phyloP scores from a whole-genome alignment of 2,329 filamentous ascomycete species.

The Colletotrichum liaoningense region DNA sequence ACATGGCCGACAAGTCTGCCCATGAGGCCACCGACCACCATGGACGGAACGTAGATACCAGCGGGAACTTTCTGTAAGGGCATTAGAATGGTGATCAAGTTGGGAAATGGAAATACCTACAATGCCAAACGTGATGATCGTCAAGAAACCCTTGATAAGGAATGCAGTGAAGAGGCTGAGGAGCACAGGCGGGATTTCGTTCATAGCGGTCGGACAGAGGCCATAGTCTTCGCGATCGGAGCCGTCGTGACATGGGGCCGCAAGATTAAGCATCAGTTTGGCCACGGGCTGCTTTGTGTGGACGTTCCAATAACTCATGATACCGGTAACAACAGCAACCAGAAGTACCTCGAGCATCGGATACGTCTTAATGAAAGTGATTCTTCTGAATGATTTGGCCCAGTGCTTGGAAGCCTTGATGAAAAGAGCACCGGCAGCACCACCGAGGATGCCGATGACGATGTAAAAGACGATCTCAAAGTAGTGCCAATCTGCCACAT shows the following conservation, averaged over 20 bases:
- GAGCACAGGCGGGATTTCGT: constrained; percentile 84
- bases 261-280: constrained; percentile 89
- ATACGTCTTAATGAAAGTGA: constrained; percentile 81
- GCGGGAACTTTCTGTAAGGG: constrained; percentile 82
- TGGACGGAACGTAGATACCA: constrained; percentile 97
- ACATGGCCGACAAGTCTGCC: constrained; percentile 88
- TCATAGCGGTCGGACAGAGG: constrained; percentile 78
- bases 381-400: constrained; percentile 88
- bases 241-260: constrained; percentile 83
- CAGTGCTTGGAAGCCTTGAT: constrained; percentile 95
- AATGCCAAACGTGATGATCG: constrained; percentile 92
- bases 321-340: constrained; percentile 85
- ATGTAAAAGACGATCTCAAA: constrained; percentile 91
- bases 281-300: constrained; percentile 91
- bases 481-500: constrained; percentile 89
- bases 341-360: constrained; percentile 89
- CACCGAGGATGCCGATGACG: constrained; percentile 86
- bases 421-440: constrained; percentile 87
- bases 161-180: constrained; percentile 80
- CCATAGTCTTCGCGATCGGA: constrained; percentile 73
- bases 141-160: constrained; percentile 89
- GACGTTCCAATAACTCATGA: constrained; percentile 93
- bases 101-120: constrained; percentile 52
- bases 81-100: constrained; percentile 35
- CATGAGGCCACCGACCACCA: constrained; percentile 96